Conservation (phyloP, 192 early-diverging fungal species). For the Gaertneriomyces sp. region DNA sequence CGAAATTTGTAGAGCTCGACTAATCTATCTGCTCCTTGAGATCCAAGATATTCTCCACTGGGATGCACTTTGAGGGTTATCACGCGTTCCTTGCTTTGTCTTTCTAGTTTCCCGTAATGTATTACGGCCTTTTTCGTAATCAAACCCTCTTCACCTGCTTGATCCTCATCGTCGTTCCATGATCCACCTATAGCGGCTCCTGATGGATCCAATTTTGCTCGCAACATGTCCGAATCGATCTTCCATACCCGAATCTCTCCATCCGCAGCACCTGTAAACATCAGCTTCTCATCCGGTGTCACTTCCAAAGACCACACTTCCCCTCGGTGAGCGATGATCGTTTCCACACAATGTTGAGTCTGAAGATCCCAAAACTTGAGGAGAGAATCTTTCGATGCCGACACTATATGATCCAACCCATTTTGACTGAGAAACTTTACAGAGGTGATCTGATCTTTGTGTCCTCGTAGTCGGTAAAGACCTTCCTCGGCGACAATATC, state of each 20-base stretch:
- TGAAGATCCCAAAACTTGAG: constrained; percentile 94
- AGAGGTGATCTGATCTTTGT: constrained; percentile 91
- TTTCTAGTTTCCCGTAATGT: constrained; percentile 71
- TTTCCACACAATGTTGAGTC: constrained; percentile 93
- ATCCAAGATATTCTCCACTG: constrained; percentile 72
- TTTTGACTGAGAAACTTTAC: constrained; percentile 57
- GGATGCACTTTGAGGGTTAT: constrained; percentile 75
- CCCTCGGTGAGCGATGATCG: constrained; percentile 84
- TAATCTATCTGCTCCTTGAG: constrained; percentile 68
- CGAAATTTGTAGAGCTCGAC: constrained; percentile 83
- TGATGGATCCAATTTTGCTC: constrained; percentile 51
- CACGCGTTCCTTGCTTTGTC: constrained; percentile 78
- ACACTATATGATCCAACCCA: constrained; percentile 64
- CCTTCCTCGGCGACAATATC: constrained; percentile 89
- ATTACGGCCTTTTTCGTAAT: constrained; percentile 63
- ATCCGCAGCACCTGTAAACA: constrained; percentile 86
- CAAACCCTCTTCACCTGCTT: constrained; percentile 26
- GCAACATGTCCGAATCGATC: constrained; percentile 61
- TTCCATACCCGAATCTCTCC: constrained; percentile 84
- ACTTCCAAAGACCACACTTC: constrained; percentile 87
- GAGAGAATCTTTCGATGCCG: constrained; percentile 92
- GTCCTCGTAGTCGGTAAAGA: constrained; percentile 82
- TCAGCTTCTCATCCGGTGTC: constrained; percentile 58
- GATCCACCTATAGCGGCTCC: constrained; percentile 24
- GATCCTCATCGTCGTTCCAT: constrained; percentile 33